These are phyloP conservation scores for Debaryomyces robertsiae DNA, from an alignment of 1,139 yeast genomes.

Conservation along the genomic window DNA sequence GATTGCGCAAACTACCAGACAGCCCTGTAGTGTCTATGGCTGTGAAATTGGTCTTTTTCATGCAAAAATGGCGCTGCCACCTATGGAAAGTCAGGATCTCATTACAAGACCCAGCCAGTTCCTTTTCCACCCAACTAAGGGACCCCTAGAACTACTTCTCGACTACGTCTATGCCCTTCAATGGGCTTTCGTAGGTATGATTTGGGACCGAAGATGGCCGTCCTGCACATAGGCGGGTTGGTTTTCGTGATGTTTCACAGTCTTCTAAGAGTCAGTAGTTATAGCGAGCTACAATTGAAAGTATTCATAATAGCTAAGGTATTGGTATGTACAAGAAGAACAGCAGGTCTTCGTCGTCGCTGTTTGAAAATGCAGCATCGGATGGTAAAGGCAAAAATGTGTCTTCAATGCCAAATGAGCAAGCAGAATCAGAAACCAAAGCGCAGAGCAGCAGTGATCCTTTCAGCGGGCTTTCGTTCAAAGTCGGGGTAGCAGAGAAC, in stretches of 20 bases:
- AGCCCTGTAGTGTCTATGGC: too few relatives aligned
- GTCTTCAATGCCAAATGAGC: constrained; percentile 1
- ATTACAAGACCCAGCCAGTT: too few relatives aligned
- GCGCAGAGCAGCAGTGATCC: constrained; percentile 31
- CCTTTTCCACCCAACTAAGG: too few relatives aligned
- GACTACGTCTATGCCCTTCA: too few relatives aligned
- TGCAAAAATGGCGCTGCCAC: too few relatives aligned
- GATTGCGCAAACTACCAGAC: too few relatives aligned
- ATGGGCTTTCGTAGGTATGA: too few relatives aligned
- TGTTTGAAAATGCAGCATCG: not conserved
- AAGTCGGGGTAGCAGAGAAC: constrained; percentile 89
- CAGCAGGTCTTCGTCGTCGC: not conserved
- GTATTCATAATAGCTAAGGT: not conserved
- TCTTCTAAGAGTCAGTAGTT: not conserved
- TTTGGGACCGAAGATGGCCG: too few relatives aligned
- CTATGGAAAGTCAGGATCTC: too few relatives aligned
- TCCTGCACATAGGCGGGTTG: constrained; percentile 4
- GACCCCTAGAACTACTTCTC: too few relatives aligned
- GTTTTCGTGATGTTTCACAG: constrained; percentile 4
- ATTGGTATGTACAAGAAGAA: not conserved
- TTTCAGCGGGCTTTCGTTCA: constrained; percentile 58
- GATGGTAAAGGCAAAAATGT: not conserved
- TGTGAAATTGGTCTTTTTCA: too few relatives aligned
- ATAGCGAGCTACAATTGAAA: not conserved
- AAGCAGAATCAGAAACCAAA: constrained; percentile 1